Evolutionary conservation across 2,329 filamentous ascomycete species (phyloP).

Genomic region (Talaromyces pinophilus): DNA sequence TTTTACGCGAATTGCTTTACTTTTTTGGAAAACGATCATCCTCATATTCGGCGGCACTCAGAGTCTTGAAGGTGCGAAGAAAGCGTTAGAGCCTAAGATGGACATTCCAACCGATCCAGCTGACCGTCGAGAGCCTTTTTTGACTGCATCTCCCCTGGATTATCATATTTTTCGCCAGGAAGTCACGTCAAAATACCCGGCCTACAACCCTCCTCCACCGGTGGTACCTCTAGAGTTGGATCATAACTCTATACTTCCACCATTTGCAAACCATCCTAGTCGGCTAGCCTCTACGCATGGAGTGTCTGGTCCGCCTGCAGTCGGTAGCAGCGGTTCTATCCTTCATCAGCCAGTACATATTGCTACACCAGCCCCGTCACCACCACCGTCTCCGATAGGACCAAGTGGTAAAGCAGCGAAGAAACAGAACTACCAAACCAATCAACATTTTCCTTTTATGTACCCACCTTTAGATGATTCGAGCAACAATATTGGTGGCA

Average conservation of each 20-base stretch:
- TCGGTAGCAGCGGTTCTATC: slow-evolving; percentile 66
- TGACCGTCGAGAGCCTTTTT: slow-evolving; percentile 68
- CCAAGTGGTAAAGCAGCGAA: slow-evolving; percentile 87
- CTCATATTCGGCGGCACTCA: slow-evolving; percentile 79
- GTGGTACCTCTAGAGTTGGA: slow-evolving; percentile 84
- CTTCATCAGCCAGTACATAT: slow-evolving; percentile 96
- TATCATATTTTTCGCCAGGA: slow-evolving; percentile 97
- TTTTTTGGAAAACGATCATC: slow-evolving; percentile 90
- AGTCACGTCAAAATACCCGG: slow-evolving; percentile 95
- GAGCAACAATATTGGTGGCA: slow-evolving; percentile 88
- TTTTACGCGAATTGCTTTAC: slow-evolving; percentile 65
- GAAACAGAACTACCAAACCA: slow-evolving; percentile 99
- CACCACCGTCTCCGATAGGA: slow-evolving; percentile 84
- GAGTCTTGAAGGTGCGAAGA: slow-evolving; percentile 73
- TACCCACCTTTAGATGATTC: slow-evolving; percentile 89
- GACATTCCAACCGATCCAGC: slow-evolving; percentile 50
- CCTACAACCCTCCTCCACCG: slow-evolving; percentile 85
- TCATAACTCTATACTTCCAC: slow-evolving; percentile 86
- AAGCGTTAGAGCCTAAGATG: slow-evolving; percentile 59
- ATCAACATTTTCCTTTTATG: slow-evolving; percentile 97
- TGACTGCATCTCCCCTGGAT: slow-evolving; percentile 90
- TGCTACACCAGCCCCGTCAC: slow-evolving; percentile 94
- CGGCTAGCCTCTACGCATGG: slow-evolving; percentile 62
- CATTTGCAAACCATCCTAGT: slow-evolving; percentile 72
- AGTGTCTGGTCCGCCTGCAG: slow-evolving; percentile 59